phyloP scores from a whole-genome alignment of 2,329 filamentous ascomycete species.

The Bipolaris zeicola region DNA sequence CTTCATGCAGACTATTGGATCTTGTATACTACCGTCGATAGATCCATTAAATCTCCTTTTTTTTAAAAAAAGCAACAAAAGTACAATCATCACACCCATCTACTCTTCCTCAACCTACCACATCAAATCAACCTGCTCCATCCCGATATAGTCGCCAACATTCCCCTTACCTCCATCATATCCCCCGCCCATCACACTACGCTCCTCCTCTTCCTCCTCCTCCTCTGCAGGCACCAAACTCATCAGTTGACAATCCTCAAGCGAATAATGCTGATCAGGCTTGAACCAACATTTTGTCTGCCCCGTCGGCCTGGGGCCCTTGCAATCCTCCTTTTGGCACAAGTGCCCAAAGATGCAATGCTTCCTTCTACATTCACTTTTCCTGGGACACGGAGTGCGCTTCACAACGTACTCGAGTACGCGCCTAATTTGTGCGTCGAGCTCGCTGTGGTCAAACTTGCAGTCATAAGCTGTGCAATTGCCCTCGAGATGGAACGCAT shows the following conservation, averaged over 20 bases:
- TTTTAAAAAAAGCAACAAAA: background rate
- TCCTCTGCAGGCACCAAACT: constrained; percentile 28
- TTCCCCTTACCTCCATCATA: background rate
- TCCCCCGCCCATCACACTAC: background rate
- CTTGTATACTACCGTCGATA: no score
- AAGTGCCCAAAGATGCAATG: constrained; percentile 57
- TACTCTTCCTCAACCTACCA: background rate
- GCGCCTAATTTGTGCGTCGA: constrained; percentile 48
- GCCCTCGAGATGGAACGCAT: constrained; percentile 54
- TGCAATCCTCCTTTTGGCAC: constrained; percentile 46
- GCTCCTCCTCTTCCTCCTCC: background rate
- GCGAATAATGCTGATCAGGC: constrained; percentile 27
- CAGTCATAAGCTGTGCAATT: constrained; percentile 47
- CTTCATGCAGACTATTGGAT: no score
- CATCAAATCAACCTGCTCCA: background rate
- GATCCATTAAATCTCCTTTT: background rate
- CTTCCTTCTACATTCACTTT: constrained; percentile 49
- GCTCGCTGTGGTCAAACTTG: constrained; percentile 54
- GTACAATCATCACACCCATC: background rate
- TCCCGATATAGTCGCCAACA: background rate
- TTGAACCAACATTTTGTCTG: constrained; percentile 35
- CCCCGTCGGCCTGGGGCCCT: constrained; percentile 7
- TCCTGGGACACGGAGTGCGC: constrained; percentile 51
- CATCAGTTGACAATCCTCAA: constrained; percentile 21
- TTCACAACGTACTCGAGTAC: constrained; percentile 55